Evolutionary conservation across 148 eudicot genomes (phyloP), one percentile per base, ranked within the genome.

Genomic region (Rhododendron henanense): DNA sequence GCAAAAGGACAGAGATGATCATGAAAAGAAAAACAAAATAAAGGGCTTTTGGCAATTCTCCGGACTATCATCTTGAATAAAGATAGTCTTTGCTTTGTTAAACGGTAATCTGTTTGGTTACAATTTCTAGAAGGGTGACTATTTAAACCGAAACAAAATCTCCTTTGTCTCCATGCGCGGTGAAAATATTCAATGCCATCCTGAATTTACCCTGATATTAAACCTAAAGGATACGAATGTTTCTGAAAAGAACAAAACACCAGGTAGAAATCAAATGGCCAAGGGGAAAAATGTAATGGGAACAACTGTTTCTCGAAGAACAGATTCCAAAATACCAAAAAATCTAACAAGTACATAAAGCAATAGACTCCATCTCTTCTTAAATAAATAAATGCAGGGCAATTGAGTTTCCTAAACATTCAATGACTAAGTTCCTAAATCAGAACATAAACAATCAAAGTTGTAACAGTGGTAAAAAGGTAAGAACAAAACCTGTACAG

Each of bases 401-500:
- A 83, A 47, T 69, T 23, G 67, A 67, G 67, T 39, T 48, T 80
- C 55, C 65, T 53, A 51, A 37, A 15, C 21, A 31, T 57, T 21
- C 48, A 6, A 57, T 81, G 71, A 81, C 21, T 37, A 81, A 37
- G 47, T 59, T 57, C 61, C 71, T 57, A 41, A 33, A 35, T 51
- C 16, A 8, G 31, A 71, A 71, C 18, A 71, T 31, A 13, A 71
- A 71, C 19, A 15, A 33, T 33, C 19, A 71, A 55, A 73, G 15
- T 25, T 48, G 5, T 4, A 19, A 31, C 8, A 11, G 31, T 10
- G 2, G 23, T 2, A n/a, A 5, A 82, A 69, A n/a, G 11, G 51
- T 51, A 23, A 69, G 63, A 16, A 33, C 82, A 85, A 78, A 86
- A 93, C 99, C 99, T 96, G 98, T 67, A 97, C 98, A 3, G 96